Conservation (phyloP, 805 yeast genomes). For the Candida chilensis region DNA sequence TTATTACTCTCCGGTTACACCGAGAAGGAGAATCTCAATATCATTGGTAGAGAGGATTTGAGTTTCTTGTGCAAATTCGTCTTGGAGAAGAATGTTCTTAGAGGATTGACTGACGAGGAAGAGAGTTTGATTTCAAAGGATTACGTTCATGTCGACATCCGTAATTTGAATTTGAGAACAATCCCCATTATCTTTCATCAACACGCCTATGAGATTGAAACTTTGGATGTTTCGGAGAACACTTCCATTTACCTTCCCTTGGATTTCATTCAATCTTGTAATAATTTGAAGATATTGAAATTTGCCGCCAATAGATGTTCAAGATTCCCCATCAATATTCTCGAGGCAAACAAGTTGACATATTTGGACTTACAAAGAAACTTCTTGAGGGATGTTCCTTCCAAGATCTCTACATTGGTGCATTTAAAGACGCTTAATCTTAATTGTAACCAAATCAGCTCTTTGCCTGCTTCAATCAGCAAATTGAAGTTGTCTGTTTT, state of each 20-base stretch:
- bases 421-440: slow-evolving; percentile 52
- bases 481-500: slow-evolving; percentile 46
- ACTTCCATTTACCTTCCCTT: slow-evolving; percentile 78
- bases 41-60: slow-evolving; percentile 77
- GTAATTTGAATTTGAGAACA: slow-evolving; percentile 67
- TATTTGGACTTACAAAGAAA: slow-evolving; percentile 73
- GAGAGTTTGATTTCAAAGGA: slow-evolving; percentile 58
- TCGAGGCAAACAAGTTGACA: slow-evolving; percentile 58
- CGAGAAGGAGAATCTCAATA: slow-evolving; percentile 66
- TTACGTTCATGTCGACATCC: slow-evolving; percentile 64
- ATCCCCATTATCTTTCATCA: slow-evolving; percentile 79
- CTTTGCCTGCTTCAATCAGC: slow-evolving; percentile 53
- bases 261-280: slow-evolving; percentile 80
- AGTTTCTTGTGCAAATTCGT: slow-evolving; percentile 77
- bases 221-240: slow-evolving; percentile 76
- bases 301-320: slow-evolving; percentile 69
- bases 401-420: slow-evolving; percentile 41
- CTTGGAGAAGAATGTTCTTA: slow-evolving; percentile 51
- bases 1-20: slow-evolving; percentile 70
- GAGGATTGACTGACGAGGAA: slow-evolving; percentile 57
- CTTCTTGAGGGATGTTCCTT: slow-evolving; percentile 56
- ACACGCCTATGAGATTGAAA: slow-evolving; percentile 72
- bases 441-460: slow-evolving; percentile 65
- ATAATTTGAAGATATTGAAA: slow-evolving; percentile 55
- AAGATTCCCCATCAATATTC: slow-evolving; percentile 63